Percentiles rank a stretch among this genome's conserved stretches.
Conservation (phyloP, 352 stramenopile species). For the Globisporangium echinulatum region DNA sequence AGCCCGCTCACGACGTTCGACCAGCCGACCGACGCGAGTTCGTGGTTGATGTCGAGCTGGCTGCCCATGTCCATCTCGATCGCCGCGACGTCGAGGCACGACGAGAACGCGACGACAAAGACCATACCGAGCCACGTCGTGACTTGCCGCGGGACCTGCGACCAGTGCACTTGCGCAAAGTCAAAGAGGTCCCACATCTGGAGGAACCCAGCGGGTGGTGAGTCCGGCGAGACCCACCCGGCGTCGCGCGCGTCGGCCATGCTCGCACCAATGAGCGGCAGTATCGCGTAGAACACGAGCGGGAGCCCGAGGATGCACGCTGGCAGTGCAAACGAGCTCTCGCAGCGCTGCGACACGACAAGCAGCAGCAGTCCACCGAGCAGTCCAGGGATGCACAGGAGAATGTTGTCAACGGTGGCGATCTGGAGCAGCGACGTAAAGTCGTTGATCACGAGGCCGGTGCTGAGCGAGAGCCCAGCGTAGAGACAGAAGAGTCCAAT, state of each 20-base stretch:
- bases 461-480: conserved; percentile 89
- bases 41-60: conserved; percentile 93
- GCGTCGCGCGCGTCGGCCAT: conserved; percentile 88
- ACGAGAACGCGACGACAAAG: conserved; percentile 96
- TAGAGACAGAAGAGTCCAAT: conserved; percentile 96
- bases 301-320: conserved; percentile 85
- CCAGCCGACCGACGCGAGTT: conserved; percentile 92
- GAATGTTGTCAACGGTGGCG: conserved; percentile 47
- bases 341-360: conserved; percentile 72
- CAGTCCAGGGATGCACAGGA: conserved; percentile 84
- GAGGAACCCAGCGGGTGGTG: conserved; percentile 48
- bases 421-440: conserved; percentile 78
- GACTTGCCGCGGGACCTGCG: conserved; percentile 82
- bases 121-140: conserved; percentile 94
- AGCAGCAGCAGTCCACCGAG: conserved; percentile 78
- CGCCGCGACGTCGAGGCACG: conserved; percentile 94
- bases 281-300: conserved; percentile 86
- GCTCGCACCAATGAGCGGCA: conserved; percentile 69
- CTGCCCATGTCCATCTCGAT: conserved; percentile 96
- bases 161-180: conserved; percentile 89
- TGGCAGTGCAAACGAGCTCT: conserved; percentile 70
- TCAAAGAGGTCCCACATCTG: conserved; percentile 89
- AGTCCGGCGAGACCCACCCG: conserved; percentile 87
- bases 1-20: conserved; percentile 95
- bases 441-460: conserved; percentile 87